Evolutionary conservation across 805 yeast genomes (phyloP), one percentile per base, ranked within the genome.

Genomic region (Spencermartinsiella europaea): DNA sequence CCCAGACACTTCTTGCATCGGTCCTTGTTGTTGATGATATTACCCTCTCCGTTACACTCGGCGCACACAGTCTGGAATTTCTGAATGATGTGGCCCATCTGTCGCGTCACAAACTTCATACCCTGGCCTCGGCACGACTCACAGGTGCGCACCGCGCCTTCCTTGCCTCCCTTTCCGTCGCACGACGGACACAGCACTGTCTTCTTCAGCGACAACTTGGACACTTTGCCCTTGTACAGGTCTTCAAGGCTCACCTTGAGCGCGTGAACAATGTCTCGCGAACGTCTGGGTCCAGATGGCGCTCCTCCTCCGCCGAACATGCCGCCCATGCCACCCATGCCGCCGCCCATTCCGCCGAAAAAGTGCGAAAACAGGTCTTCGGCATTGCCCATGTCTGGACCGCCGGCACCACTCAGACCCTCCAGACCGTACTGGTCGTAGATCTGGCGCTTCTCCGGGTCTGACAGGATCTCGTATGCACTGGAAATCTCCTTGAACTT

Each of bases 1-100:
- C 98, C 99, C 54, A 72, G 72, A 77, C 99, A 93, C 21, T 69
- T 62, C 59, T 79, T 79, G 80, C 99, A 93, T 62, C 89, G 79
- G 71, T 88, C 96, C 72, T 84, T 84, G 45, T 90, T 76, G 66
- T 84, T 81, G 63, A 89, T 78, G 54, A 83, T 84, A 67, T 85
- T 91, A 66, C 99, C 99, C 50, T 83, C 75, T 65, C 98, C 99
- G 56, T 80, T 71, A 81, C 99, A 93, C 49, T 70, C 82, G 58
- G 85, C 91, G 84, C 99, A 93, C 45, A 80, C 81, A 39, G 95
- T 81, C 74, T 93, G 98, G 80, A 86, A 86, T 76, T 96, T 85
- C 75, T 93, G 99, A 62, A 93, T 85, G 90, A 93, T 88, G 56
- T 96, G 96, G 59, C 99, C 99, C 96, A 93, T 90, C 72, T 93